Conservation (phyloP, 2,329 filamentous ascomycete genomes). For the Diaporthe sp. region DNA sequence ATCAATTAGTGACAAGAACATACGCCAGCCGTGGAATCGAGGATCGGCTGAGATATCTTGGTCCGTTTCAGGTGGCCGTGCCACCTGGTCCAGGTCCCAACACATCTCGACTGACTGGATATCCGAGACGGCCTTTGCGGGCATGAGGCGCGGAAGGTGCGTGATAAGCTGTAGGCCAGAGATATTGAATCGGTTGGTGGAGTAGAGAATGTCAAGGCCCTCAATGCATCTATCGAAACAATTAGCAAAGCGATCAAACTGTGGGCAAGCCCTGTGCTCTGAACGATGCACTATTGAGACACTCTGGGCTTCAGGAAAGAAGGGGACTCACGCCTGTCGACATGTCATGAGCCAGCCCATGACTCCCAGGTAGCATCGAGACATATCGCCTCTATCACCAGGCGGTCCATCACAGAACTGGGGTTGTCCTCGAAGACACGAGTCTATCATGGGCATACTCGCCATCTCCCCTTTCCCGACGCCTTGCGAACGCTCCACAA, state of each 20-base stretch:
- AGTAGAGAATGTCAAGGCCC: conserved; percentile 21
- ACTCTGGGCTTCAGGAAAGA: not conserved
- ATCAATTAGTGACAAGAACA: not conserved
- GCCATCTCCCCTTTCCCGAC: not conserved
- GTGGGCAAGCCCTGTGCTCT: too few species aligned
- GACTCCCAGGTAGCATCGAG: conserved; percentile 14
- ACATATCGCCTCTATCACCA: not conserved
- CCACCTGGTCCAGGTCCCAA: conserved; percentile 4
- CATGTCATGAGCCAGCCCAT: conserved; percentile 31
- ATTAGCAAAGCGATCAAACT: not conserved
- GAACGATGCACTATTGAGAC: not conserved
- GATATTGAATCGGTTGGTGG: conserved; percentile 1
- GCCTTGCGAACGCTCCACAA: not conserved
- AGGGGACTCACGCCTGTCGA: conserved; percentile 16
- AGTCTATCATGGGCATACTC: not conserved
- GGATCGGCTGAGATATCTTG: conserved; percentile 21
- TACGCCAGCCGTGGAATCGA: conserved; percentile 12
- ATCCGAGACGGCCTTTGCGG: not conserved
- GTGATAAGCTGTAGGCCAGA: not conserved
- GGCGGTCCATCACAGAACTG: not conserved
- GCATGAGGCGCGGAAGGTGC: conserved; percentile 2
- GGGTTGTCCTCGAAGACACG: not conserved
- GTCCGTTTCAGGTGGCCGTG: not conserved
- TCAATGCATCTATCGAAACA: conserved; percentile 9
- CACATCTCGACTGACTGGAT: conserved; percentile 26